Conservation (phyloP, 306 rosid genomes). For the Malus orientalis region DNA sequence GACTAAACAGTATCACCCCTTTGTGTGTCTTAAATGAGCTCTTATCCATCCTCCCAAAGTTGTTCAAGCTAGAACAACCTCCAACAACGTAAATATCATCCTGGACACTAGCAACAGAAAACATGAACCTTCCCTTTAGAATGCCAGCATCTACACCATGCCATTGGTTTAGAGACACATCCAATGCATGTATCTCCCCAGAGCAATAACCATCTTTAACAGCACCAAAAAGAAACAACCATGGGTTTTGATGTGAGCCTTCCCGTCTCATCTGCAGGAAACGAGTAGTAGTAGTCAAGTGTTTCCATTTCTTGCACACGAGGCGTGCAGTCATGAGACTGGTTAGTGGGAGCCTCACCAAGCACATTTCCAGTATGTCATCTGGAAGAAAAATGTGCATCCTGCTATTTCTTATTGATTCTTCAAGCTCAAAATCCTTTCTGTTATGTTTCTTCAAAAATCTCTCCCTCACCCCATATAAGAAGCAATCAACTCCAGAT, state of each 20-base stretch:
- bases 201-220: conserved; percentile 93
- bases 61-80: conserved; percentile 91
- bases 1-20: conserved; percentile 81
- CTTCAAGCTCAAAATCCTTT: conserved; percentile 59
- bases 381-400: conserved; percentile 90
- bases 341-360: conserved; percentile 80
- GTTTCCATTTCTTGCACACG: conserved; percentile 93
- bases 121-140: conserved; percentile 89
- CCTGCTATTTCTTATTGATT: conserved; percentile 40
- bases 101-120: conserved; percentile 66
- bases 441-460: conserved; percentile 69
- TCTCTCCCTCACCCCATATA: conserved; percentile 79
- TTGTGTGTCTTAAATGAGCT: conserved; percentile 92
- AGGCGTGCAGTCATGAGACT: conserved; percentile 96
- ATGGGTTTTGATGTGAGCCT: conserved; percentile 73
- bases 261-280: conserved; percentile 85
- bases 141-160: conserved; percentile 70
- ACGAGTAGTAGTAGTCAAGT: conserved; percentile 70
- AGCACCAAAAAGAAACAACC: conserved; percentile 89
- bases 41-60: conserved; percentile 82
- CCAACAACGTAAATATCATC: conserved; percentile 86
- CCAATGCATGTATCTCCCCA: conserved; percentile 86
- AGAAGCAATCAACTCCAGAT: conserved; percentile 75
- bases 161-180: conserved; percentile 75
- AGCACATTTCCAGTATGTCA: conserved; percentile 92